Evolutionary conservation across 371 early-diverging fungal species (phyloP).

Genomic region (Circinella minor): DNA sequence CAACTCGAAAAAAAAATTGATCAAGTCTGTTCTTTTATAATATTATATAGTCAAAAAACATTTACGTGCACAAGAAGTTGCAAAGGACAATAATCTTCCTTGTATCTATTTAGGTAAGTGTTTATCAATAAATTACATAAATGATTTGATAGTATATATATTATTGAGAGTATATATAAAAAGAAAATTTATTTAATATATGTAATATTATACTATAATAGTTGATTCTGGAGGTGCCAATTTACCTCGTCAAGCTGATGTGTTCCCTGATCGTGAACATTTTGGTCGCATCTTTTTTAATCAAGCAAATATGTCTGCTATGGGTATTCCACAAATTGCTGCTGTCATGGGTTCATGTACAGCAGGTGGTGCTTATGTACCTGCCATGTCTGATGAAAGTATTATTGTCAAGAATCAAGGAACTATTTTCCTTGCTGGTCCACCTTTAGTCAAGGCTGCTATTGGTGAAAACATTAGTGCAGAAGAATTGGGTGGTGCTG

Average conservation of each 20-base stretch:
- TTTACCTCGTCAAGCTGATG: constrained; percentile 93
- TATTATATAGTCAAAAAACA: constrained; percentile 89
- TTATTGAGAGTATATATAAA: background rate
- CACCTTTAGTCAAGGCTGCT: constrained; percentile 96
- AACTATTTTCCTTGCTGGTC: constrained; percentile 97
- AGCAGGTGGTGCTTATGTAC: constrained; percentile 99
- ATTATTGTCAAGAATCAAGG: constrained; percentile 96
- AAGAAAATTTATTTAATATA: background rate
- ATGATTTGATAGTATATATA: background rate
- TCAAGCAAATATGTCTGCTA: constrained; percentile 87
- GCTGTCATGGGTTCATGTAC: constrained; percentile 98
- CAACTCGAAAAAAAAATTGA: too few relatives aligned
- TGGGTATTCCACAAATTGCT: constrained; percentile 94
- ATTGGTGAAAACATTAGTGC: constrained; percentile 96
- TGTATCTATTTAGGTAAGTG: constrained; percentile 89
- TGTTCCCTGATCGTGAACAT: constrained; percentile 97
- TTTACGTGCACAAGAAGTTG: constrained; percentile 97
- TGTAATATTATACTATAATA: constrained; percentile 5
- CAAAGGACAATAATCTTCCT: constrained; percentile 91
- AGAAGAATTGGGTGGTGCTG: constrained; percentile 97
- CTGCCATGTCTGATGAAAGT: constrained; percentile 98
- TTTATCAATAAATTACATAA: background rate
- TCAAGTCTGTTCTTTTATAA: background rate
- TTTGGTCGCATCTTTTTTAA: constrained; percentile 98
- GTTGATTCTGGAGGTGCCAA: constrained; percentile 99